Conservation (phyloP, 371 early-diverging fungal genomes). For the Mortierella sp. region DNA sequence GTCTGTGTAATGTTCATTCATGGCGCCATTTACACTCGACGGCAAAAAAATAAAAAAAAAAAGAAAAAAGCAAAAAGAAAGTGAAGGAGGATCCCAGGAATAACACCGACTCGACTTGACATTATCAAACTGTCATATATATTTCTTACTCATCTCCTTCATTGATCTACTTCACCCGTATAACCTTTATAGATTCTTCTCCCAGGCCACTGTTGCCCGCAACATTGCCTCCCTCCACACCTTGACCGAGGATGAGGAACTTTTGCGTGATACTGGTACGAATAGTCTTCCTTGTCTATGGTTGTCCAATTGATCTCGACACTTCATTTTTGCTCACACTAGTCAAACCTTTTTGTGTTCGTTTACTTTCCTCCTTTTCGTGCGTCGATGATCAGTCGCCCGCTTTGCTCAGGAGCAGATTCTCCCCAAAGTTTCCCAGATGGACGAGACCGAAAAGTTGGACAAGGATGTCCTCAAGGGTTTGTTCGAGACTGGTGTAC, state of each 20-base stretch:
- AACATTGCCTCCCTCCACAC: constrained; percentile 73
- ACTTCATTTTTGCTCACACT: background rate
- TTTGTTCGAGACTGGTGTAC: constrained; percentile 90
- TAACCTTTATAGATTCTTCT: constrained; percentile 58
- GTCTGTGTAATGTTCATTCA: too few species aligned
- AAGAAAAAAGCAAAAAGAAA: background rate
- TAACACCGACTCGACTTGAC: too few species aligned
- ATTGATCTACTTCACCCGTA: background rate
- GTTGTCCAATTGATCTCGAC: background rate
- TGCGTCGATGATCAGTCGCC: constrained; percentile 71
- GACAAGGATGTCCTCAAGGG: constrained; percentile 87
- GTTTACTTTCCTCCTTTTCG: background rate
- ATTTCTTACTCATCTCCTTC: background rate
- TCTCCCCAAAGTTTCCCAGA: constrained; percentile 88
- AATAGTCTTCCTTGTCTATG: background rate
- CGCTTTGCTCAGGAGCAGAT: constrained; percentile 89
- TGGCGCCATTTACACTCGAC: background rate
- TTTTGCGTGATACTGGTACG: constrained; percentile 81
- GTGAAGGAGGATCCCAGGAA: background rate
- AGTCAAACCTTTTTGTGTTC: background rate
- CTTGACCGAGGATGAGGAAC: constrained; percentile 87
- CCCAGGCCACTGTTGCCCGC: constrained; percentile 62
- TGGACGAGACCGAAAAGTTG: constrained; percentile 94
- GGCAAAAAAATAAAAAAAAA: background rate
- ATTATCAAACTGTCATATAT: too few species aligned